Evolutionary conservation across 2,329 filamentous ascomycete genomes (phyloP), one percentile per base, ranked within the genome.

Genomic region (Ascochyta koolunga): DNA sequence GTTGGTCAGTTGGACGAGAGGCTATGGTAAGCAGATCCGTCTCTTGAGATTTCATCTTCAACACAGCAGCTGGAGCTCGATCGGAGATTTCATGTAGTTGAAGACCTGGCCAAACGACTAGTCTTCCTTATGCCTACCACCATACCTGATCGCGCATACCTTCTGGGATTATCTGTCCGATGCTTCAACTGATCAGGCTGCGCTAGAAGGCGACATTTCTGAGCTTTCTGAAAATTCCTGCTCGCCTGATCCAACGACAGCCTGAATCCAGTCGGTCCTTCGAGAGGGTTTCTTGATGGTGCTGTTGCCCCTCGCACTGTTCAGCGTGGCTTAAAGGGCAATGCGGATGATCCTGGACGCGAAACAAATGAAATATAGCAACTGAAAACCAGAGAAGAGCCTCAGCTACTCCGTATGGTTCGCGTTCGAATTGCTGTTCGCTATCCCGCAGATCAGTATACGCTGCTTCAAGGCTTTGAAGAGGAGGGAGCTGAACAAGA

Each of bases 111-210:
- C n/a, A n/a, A n/a, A n/a, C n/a, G n/a, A n/a, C n/a, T n/a, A n/a
- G n/a, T n/a, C n/a, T n/a, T n/a, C n/a, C n/a, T n/a, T n/a, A n/a
- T n/a, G n/a, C n/a, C n/a, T n/a, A n/a, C n/a, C n/a, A n/a, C n/a
- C n/a, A n/a, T n/a, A n/a, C n/a, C 44, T 66, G 4, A 48, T 51
- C 5, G 63, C 60, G 5, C 49, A 51, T 31, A 65, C 61, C 2
- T 69, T 64, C 29, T 67, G 62, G 65, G 52, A 62, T 11, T 60
- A 51, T 19, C 18, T 66, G 1, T 65, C 56, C 7, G 64, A 69
- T 37, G n/a, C n/a, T 61, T 60, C 42, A 41, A 41, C 5, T 7
- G 33, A 44, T 5, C 18, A 24, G 9, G 15, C 7, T 19, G 25
- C 47, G 32, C 3, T 37, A 32, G 7, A 50, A 21, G 24, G 31